Evolutionary conservation across 345 rosid species (phyloP), one percentile per base, ranked within the genome.

Genomic region (Salix suchowensis): DNA sequence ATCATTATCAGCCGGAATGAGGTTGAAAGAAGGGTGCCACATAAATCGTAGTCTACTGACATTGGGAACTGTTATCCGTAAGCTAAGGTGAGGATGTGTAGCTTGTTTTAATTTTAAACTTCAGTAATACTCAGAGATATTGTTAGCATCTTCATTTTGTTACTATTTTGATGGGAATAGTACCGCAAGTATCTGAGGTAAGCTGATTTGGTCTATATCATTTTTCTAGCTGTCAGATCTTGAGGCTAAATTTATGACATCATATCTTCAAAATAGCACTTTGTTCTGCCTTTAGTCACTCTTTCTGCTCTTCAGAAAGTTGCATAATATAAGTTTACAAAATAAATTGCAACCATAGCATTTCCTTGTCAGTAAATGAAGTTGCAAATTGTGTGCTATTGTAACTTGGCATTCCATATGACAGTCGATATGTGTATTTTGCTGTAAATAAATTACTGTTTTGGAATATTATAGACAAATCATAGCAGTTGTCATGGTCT

Each of bases 11-110:
- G 96, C 94, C 54, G 94, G 99, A 58, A 84, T 90, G 65, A 85
- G 99, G 86, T 81, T 96, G 88, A 92, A 96, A 85, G 96, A 93
- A 87, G 96, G 99, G 65, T 90, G 91, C 89, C 98, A 96, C 81
- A 96, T 96, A 78, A 96, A 96, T 80, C 92, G 92, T 68, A 93
- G 98, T 83, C 87, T 96, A 83, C 84, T 93, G 71, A 96, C 96
- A 30, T 87, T 96, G 74, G 99, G 99, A 84, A 90, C 97, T 77
- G 98, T 96, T 68, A 88, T 96, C 74, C 94, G 98, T 74, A 93
- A 96, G 84, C 88, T 96, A 82, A 96, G 99, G 97, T 93, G 83
- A 80, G 92, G 77, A 52, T 68, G 19, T 67, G 30, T 44, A 14
- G 19, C 60, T 7, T 40, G 0, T 55, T 66, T 54, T 7, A 54